These are phyloP conservation scores for Stenocarpella maydis DNA, from an alignment of 2,329 filamentous ascomycete species.

Conservation along the genomic window DNA sequence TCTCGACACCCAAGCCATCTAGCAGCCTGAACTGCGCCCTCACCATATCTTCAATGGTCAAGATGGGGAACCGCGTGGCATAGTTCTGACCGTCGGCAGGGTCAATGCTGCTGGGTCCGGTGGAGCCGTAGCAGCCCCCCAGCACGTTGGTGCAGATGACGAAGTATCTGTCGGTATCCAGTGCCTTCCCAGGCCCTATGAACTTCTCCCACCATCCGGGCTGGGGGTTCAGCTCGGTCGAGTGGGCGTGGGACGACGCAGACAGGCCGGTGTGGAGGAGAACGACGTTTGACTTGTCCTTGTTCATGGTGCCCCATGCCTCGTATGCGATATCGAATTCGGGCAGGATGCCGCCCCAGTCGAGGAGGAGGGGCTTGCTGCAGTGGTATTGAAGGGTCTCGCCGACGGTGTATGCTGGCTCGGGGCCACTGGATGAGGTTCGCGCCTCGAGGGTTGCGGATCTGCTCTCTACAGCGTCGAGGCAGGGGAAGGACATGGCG, in stretches of 20 bases:
- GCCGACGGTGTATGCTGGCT: conserved; percentile 93
- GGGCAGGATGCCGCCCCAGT: conserved; percentile 93
- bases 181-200: conserved; percentile 83
- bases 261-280: conserved; percentile 93
- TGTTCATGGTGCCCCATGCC: conserved; percentile 85
- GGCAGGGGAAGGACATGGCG: conserved; percentile 87
- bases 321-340: conserved; percentile 94
- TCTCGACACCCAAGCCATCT: conserved; percentile 77
- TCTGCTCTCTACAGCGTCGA: conserved; percentile 82
- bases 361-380: conserved; percentile 77
- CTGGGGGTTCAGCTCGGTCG: conserved; percentile 84
- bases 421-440: conserved; percentile 79
- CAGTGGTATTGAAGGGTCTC: conserved; percentile 82
- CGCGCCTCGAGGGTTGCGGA: conserved; percentile 74
- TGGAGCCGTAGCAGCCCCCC: conserved; percentile 95
- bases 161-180: conserved; percentile 92
- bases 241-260: conserved; percentile 96
- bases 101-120: conserved; percentile 87
- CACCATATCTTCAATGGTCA: conserved; percentile 98
- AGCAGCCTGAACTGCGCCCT: conserved; percentile 91
- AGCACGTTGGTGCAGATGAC: conserved; percentile 97
- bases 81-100: conserved; percentile 88
- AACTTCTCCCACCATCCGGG: conserved; percentile 99
- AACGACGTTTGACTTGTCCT: conserved; percentile 85
- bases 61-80: conserved; percentile 92